Evolutionary conservation across 108 stramenopile species (phyloP).

Genomic region (Cyclotella sp.): DNA sequence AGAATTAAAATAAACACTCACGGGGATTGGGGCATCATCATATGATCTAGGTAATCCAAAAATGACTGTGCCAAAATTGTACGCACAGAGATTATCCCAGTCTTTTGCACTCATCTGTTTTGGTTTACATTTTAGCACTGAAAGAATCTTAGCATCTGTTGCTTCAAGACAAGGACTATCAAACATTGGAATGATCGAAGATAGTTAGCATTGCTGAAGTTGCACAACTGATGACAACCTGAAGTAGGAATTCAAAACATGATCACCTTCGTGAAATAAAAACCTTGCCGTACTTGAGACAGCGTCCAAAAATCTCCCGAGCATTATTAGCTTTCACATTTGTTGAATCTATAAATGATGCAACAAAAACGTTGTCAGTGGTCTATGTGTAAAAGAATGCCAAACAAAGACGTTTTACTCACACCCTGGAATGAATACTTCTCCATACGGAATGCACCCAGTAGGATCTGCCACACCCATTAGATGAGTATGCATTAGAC

Average conservation of each 20-base stretch:
- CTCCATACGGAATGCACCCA: slow-evolving; percentile 29
- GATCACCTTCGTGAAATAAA: slow-evolving; percentile 18
- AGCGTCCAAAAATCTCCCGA: slow-evolving; percentile 5
- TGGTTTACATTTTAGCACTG: slow-evolving; percentile 37
- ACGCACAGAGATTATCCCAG: slow-evolving; percentile 36
- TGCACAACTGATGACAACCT: not conserved
- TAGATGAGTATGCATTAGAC: slow-evolving; percentile 29
- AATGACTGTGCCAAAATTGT: slow-evolving; percentile 46
- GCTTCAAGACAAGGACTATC: slow-evolving; percentile 38
- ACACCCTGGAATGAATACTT: slow-evolving; percentile 34
- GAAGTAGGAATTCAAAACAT: not conserved
- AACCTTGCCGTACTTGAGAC: not conserved
- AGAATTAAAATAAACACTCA: not conserved
- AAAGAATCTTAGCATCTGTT: slow-evolving; percentile 41
- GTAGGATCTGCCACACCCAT: slow-evolving; percentile 42
- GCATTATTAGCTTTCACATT: not conserved
- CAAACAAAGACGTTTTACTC: not conserved
- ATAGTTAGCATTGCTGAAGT: slow-evolving; percentile 12
- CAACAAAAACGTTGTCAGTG: no score
- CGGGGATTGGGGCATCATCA: slow-evolving; percentile 15
- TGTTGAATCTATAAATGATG: not conserved
- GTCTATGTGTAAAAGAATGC: not conserved
- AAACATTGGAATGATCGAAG: slow-evolving; percentile 27
- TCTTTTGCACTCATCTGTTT: slow-evolving; percentile 27
- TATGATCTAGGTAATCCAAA: slow-evolving; percentile 31